phyloP scores from a whole-genome alignment of 2,329 filamentous ascomycete species.

The Mollisia scopiformis region DNA sequence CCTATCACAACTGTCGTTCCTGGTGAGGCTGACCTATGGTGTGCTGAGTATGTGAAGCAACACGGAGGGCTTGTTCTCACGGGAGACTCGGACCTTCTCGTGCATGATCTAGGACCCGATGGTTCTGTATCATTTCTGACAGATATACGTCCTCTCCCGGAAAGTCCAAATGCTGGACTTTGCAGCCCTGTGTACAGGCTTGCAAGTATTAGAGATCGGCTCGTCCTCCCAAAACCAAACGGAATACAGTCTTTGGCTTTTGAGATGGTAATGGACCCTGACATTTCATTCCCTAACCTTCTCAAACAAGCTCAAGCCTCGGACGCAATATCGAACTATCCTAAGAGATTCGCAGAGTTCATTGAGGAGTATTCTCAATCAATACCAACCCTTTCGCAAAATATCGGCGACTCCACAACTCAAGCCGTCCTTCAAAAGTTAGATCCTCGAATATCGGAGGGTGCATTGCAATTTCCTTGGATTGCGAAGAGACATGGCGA shows the following conservation, averaged over 20 bases:
- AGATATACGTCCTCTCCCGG: slow-evolving; percentile 49
- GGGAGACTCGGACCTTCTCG: slow-evolving; percentile 83
- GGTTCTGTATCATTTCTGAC: slow-evolving; percentile 71
- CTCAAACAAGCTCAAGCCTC: slow-evolving; percentile 25
- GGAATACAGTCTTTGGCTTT: slow-evolving; percentile 43
- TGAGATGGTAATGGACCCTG: slow-evolving; percentile 32
- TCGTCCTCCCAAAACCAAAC: slow-evolving; percentile 43
- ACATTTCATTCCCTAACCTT: slow-evolving; percentile 30
- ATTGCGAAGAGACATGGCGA: slow-evolving; percentile 28
- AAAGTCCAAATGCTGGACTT: slow-evolving; percentile 25
- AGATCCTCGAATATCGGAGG: slow-evolving; percentile 54
- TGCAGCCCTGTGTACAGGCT: slow-evolving; percentile 42
- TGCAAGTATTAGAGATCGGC: slow-evolving; percentile 44
- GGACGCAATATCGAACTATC: slow-evolving; percentile 21
- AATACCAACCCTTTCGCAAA: neutral
- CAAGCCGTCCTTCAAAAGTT: slow-evolving; percentile 31
- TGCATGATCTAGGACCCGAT: slow-evolving; percentile 67
- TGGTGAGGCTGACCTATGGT: slow-evolving; percentile 84
- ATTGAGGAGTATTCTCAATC: slow-evolving; percentile 26
- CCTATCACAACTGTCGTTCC: slow-evolving; percentile 63
- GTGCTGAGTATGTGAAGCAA: slow-evolving; percentile 64
- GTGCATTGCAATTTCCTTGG: slow-evolving; percentile 46
- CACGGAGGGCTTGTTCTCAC: slow-evolving; percentile 67
- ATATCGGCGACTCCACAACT: neutral
- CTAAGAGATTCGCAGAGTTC: slow-evolving; percentile 28